Conservation (phyloP, 2,329 filamentous ascomycete genomes). For the Pyrenophora graminea region DNA sequence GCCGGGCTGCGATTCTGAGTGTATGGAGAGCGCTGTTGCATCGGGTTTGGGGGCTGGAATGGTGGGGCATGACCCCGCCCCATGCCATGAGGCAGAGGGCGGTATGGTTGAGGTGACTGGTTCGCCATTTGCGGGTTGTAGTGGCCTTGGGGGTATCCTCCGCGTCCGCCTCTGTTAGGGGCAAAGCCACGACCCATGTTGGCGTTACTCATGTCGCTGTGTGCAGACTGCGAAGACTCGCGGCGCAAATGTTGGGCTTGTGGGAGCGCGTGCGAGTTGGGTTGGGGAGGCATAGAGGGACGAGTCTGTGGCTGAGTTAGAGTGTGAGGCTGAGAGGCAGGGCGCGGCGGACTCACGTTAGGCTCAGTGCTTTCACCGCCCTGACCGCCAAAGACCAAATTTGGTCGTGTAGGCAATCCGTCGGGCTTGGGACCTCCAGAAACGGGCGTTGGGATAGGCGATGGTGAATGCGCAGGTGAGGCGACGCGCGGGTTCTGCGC, state of each 20-base stretch:
- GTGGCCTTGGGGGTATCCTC: constrained; percentile 52
- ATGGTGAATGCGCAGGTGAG: constrained; percentile 86
- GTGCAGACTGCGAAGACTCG: constrained; percentile 82
- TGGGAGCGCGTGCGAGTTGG: constrained; percentile 46
- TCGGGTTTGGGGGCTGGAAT: constrained; percentile 53
- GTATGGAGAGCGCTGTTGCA: constrained; percentile 62
- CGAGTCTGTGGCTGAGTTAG: constrained; percentile 61
- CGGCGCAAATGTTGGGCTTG: constrained; percentile 81
- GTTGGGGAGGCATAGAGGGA: constrained; percentile 62
- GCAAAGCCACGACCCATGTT: constrained; percentile 50
- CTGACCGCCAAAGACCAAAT: constrained; percentile 81
- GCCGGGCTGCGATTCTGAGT: constrained; percentile 65
- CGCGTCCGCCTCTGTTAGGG: constrained; percentile 53
- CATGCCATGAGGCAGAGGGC: constrained; percentile 55
- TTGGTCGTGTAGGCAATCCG: constrained; percentile 69
- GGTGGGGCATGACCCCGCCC: constrained; percentile 58
- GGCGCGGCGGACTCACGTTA: constrained; percentile 64
- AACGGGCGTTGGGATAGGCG: constrained; percentile 87
- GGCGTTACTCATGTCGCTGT: constrained; percentile 71
- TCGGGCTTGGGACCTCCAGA: constrained; percentile 84
- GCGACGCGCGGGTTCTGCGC: constrained; percentile 70
- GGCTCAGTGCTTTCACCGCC: constrained; percentile 69
- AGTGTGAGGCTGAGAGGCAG: constrained; percentile 3
- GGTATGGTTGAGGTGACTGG: constrained; percentile 59
- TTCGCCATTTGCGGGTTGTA: constrained; percentile 52